phyloP scores from a whole-genome alignment of 1,284 basidiomycete genomes.

The Tilletia caries region DNA sequence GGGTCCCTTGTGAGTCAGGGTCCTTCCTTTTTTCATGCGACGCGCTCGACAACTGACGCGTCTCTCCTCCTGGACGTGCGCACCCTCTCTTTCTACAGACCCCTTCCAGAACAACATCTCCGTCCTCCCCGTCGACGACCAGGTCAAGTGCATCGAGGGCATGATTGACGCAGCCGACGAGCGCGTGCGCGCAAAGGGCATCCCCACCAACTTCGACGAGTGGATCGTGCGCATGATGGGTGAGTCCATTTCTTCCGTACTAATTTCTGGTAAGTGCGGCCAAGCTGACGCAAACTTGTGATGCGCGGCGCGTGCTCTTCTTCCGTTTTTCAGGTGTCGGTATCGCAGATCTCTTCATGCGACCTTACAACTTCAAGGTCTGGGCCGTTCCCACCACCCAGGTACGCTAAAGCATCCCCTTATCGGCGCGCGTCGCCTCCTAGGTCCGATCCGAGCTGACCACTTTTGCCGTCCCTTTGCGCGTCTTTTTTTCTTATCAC shows the following conservation, averaged over 20 bases:
- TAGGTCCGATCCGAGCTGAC: no score
- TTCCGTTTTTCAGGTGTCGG: slow-evolving; percentile 41
- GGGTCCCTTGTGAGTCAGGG: slow-evolving; percentile 59
- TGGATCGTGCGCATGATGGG: slow-evolving; percentile 61
- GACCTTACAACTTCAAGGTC: slow-evolving; percentile 62
- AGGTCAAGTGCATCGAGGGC: slow-evolving; percentile 59
- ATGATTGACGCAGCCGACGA: slow-evolving; percentile 57
- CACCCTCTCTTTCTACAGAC: slow-evolving; percentile 23
- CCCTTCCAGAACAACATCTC: slow-evolving; percentile 60
- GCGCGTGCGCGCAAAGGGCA: slow-evolving; percentile 51
- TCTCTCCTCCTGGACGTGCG: no score
- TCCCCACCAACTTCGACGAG: slow-evolving; percentile 57
- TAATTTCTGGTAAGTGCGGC: neutral
- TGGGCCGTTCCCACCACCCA: slow-evolving; percentile 60
- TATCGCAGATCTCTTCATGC: slow-evolving; percentile 60
- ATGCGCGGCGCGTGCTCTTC: neutral
- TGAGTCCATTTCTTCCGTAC: neutral
- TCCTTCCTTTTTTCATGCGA: no score
- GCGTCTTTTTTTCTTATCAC: neutral
- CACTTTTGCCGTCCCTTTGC: neutral
- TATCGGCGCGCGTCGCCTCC: no score
- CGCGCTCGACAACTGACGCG: neutral
- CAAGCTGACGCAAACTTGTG: neutral
- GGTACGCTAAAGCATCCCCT: no score
- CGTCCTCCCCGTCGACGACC: slow-evolving; percentile 58